These are phyloP conservation scores for Cicer chorassanicum DNA, from an alignment of 306 rosid genomes.

Conservation along the genomic window DNA sequence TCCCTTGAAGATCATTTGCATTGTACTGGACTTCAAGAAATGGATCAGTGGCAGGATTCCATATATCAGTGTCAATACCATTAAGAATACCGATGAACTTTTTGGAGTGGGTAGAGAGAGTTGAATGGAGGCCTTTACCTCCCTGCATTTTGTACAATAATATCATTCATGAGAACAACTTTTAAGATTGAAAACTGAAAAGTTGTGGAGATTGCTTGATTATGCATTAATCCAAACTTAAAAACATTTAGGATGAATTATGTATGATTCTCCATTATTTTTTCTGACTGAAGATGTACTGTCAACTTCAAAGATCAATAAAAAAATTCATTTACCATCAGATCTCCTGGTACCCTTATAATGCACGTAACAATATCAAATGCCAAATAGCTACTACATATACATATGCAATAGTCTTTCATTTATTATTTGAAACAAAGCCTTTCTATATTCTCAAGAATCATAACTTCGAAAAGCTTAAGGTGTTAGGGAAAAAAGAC, in stretches of 20 bases:
- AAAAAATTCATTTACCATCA: constrained; percentile 7
- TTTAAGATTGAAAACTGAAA: constrained; percentile 33
- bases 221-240: constrained; percentile 22
- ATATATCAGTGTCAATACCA: constrained; percentile 90
- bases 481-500: background rate
- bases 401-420: constrained; percentile 22
- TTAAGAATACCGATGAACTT: constrained; percentile 89
- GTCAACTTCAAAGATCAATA: constrained; percentile 23
- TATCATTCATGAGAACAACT: constrained; percentile 41
- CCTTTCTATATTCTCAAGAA: constrained; percentile 21
- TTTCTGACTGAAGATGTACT: constrained; percentile 6
- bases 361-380: background rate
- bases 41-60: constrained; percentile 87
- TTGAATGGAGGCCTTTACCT: constrained; percentile 88
- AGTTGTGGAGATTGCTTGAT: background rate
- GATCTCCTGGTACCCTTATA: constrained; percentile 8
- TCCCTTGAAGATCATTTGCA: constrained; percentile 83
- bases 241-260: constrained; percentile 11
- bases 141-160: constrained; percentile 63
- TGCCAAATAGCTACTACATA: constrained; percentile 19
- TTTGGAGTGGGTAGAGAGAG: constrained; percentile 76
- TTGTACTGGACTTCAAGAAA: constrained; percentile 80
- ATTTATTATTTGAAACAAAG: constrained; percentile 23
- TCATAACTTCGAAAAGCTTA: constrained; percentile 16
- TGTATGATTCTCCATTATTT: constrained; percentile 20